Evolutionary conservation across 2,329 filamentous ascomycete species (phyloP).

Genomic region (Chrysosporium queenslandicum): DNA sequence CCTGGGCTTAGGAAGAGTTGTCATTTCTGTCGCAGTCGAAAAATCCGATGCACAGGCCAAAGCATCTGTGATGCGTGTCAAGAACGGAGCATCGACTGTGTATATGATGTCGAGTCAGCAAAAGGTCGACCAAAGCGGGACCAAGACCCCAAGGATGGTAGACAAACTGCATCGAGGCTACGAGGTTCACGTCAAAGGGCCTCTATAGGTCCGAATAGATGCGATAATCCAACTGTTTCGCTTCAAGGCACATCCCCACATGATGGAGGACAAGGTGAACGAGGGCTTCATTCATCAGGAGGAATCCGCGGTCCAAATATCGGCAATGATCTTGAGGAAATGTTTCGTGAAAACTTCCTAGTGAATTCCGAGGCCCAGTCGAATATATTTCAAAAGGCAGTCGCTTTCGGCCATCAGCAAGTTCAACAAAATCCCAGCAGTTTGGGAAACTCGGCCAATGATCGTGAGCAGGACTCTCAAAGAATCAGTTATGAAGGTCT

Average conservation of each 20-base stretch:
- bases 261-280: neutral
- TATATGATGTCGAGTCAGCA: conserved; percentile 12
- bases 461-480: neutral
- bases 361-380: conserved; percentile 5
- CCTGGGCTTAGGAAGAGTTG: conserved; percentile 12
- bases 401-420: conserved; percentile 9
- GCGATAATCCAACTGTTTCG: neutral
- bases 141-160: conserved; percentile 7
- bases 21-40: conserved; percentile 13
- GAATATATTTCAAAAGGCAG: conserved; percentile 10
- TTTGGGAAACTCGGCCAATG: neutral
- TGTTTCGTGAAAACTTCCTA: conserved; percentile 12
- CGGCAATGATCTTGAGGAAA: conserved; percentile 10
- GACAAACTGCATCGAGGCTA: neutral
- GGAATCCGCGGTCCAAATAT: conserved; percentile 9
- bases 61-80: conserved; percentile 14
- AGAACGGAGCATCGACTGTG: conserved; percentile 12
- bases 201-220: neutral
- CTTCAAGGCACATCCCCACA: neutral
- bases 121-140: conserved; percentile 13
- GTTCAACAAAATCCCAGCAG: neutral
- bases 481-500: conserved; percentile 12
- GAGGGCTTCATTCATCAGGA: neutral
- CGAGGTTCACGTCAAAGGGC: neutral
- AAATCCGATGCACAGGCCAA: conserved; percentile 11